phyloP scores from a whole-genome alignment of 1,139 yeast genomes.

The Pichia sp. region DNA sequence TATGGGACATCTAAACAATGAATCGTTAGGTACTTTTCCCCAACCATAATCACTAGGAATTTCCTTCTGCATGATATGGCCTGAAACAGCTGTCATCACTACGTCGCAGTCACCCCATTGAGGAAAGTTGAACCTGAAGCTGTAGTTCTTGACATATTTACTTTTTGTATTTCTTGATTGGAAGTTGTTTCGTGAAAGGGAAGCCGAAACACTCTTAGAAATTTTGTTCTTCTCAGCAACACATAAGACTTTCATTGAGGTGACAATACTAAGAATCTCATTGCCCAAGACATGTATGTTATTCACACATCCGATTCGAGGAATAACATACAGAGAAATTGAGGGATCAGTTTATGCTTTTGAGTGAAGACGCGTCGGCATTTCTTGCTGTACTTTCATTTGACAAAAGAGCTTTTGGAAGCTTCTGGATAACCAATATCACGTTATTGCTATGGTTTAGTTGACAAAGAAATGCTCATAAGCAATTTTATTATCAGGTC shows the following conservation, averaged over 20 bases:
- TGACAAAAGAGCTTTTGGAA: neutral
- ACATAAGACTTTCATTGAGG: constrained; percentile 56
- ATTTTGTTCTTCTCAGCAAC: constrained; percentile 98
- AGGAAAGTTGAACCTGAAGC: constrained; percentile 62
- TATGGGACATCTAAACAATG: constrained; percentile 67
- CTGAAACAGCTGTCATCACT: constrained; percentile 88
- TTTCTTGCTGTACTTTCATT: neutral
- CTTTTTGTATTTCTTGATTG: constrained; percentile 46
- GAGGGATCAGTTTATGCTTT: neutral
- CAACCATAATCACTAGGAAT: constrained; percentile 64
- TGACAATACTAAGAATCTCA: no score
- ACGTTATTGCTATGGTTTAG: no score
- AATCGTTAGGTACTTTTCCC: constrained; percentile 64
- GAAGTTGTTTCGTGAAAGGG: constrained; percentile 69
- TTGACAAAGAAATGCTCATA: no score
- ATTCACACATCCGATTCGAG: no score
- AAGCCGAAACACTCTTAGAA: constrained; percentile 76
- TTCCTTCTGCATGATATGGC: constrained; percentile 69
- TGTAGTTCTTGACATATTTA: constrained; percentile 73
- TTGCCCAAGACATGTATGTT: no score
- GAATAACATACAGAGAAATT: no score
- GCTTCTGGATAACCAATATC: no score
- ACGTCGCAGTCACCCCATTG: constrained; percentile 63
- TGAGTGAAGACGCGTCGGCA: neutral
- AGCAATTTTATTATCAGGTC: no score